Percentiles rank a stretch among this genome's conserved stretches.
phyloP scores from a whole-genome alignment of 2,329 filamentous ascomycete species.

The Fusarium domesticum region DNA sequence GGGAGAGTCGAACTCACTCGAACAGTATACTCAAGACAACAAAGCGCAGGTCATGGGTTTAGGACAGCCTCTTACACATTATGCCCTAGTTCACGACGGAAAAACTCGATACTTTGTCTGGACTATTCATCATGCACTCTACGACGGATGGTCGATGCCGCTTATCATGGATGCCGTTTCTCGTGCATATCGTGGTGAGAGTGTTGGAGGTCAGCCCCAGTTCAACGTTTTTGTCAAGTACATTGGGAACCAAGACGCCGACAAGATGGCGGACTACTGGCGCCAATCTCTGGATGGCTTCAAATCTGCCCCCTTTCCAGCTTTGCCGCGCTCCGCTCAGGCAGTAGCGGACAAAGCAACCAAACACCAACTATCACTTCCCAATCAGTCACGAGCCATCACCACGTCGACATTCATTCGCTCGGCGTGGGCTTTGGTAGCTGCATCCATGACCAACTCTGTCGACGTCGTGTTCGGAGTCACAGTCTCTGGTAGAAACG shows the following conservation, averaged over 20 bases:
- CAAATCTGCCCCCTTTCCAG: conserved; percentile 5
- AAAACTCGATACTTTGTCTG: conserved; percentile 18
- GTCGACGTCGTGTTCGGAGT: conserved; percentile 11
- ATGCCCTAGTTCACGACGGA: conserved; percentile 35
- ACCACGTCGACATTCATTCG: neutral
- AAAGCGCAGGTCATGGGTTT: conserved; percentile 36
- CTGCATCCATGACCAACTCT: conserved; percentile 5
- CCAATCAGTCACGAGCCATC: neutral
- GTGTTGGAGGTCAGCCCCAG: neutral
- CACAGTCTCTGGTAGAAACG: conserved; percentile 8
- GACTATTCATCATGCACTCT: conserved; percentile 27
- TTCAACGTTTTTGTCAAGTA: conserved; percentile 1
- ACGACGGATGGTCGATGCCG: conserved; percentile 28
- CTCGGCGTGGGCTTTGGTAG: conserved; percentile 5
- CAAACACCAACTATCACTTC: conserved; percentile 1
- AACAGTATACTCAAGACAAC: conserved; percentile 37
- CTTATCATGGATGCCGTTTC: conserved; percentile 6
- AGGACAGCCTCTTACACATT: conserved; percentile 41
- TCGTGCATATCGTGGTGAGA: neutral
- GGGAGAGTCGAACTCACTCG: conserved; percentile 23
- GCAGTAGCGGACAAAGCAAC: neutral
- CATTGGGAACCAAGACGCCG: neutral
- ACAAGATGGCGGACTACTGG: conserved; percentile 5
- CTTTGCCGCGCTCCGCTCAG: neutral
- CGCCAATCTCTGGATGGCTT: neutral